Base-by-base conservation (phyloP, 495 filamentous ascomycete genomes). In the Stereocaulon alpinum region DNA sequence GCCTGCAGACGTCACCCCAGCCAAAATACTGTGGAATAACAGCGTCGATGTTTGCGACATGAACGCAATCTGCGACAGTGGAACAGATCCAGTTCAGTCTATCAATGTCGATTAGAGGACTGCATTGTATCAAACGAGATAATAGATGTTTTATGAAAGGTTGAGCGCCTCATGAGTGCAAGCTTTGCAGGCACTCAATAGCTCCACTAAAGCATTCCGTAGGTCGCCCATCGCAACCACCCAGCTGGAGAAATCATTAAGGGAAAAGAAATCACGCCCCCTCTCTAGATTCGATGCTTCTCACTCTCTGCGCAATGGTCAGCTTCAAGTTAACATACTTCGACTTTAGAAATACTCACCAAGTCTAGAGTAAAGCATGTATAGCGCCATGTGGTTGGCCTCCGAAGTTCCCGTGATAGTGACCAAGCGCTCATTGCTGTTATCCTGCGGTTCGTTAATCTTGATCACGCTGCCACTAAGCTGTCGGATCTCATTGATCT, bases 391-490 rank as follows among this genome's bases (percentile, higher is more conserved):
- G 73, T 95, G 87, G 74, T 98, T 98, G 76, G 90, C 95, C 69
- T 96, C 93, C 63, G 92, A 89, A 9, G 93, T 97, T 54, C 93
- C 93, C 5, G 94, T 96, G 65, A 98, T 96, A 9, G 93, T 98
- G 30, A 98, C 93, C 55, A 98, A 77, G 57, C 93, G 82, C 75
- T 98, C 93, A 68, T 97, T 98, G 78, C 90, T 96, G 74, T 94
- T 97, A 70, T 97, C 94, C 67, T 96, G 92, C 0, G 93, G 93
- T 69, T 98, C 93, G 71, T 98, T 98, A 77, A 98, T 98, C 81
- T 98, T 98, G 70, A 98, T 98, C 14, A 97, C 92, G 73, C 93
- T 97, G 61, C 94, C 94, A 66, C 88, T 94, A 64, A 98, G 80
- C 65, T 94, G 89, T 58, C 93, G 84, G 61, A 98, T 98, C 75